Base-by-base conservation (phyloP, 2,329 filamentous ascomycete genomes). In the Sphaerulina musiva region DNA sequence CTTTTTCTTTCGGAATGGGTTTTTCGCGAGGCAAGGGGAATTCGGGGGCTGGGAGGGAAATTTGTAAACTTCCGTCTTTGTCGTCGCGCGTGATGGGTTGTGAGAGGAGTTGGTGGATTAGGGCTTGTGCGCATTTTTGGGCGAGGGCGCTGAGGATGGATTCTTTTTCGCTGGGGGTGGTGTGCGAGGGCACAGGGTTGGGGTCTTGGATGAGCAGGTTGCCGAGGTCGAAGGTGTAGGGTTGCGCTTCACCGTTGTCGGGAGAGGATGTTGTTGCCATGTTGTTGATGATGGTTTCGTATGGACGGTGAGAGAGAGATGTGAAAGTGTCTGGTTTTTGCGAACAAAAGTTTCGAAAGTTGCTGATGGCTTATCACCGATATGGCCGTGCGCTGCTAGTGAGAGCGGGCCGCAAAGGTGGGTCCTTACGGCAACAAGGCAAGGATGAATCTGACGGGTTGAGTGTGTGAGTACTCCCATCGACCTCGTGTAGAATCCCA, bases 101-200 rank as follows among this genome's bases (percentile, higher is more conserved):
- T 12, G 85, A 89, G 39, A 98, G 84, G 57, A 98, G 85, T 74
- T 97, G 91, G 79, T 95, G 95, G 72, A 98, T 83, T 55, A 98
- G 83, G 31, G 83, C 84, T 75, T 98, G 93, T 10, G 91, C 89
- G 72, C 89, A 90, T 73, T 95, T 89, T 66, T 91, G 88, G 52
- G 93, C 90, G 20, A 84, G 82, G 40, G 80, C 75, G 58, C 85
- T 79, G 57, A 97, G 84, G 54, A 81, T 80, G 29, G 78, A 75
- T 72, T 95, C 89, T 49, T 63, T 63, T 45, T 61, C 54, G 59
- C 84, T 73, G 38, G 76, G 60, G 23, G 65, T 62, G 47, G 66
- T 54, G 57, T n/a, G 73, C 73, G 48, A 72, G 72, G 59, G 74
- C 48, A 93, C 76, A 2, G 92, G 89, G 74, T 96, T 97, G 39